Conservation (phyloP, 176 grass and related monocot genomes). For the Triticum dicoccoides region DNA sequence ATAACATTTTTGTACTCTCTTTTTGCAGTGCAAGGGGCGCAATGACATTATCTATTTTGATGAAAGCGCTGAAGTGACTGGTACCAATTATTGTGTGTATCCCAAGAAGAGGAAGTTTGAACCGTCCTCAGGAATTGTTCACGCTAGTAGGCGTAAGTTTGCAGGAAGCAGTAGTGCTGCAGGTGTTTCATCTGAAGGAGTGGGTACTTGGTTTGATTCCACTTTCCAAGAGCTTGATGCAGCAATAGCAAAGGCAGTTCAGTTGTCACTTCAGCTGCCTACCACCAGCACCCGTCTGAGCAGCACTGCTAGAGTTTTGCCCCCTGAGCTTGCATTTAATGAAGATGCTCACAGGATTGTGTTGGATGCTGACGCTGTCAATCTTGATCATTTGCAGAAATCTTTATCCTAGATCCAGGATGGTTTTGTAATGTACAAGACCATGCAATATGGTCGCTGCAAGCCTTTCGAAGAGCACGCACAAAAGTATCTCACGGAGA, state of each 20-base stretch:
- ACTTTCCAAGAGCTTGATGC: not conserved
- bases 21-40: too few species aligned
- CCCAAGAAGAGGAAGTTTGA: too few species aligned
- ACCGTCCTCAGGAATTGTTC: not conserved
- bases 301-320: not conserved
- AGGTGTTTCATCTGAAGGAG: not conserved
- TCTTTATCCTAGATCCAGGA: not conserved
- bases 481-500: not conserved
- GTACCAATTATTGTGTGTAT: too few species aligned
- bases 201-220: not conserved
- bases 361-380: not conserved
- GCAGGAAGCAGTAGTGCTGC: not conserved
- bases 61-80: too few species aligned
- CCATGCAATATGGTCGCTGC: not conserved
- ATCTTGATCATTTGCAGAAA: not conserved
- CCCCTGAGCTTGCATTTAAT: not conserved
- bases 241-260: not conserved
- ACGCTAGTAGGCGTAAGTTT: not conserved
- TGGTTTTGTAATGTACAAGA: not conserved
- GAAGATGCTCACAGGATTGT: not conserved
- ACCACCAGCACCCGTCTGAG: not conserved
- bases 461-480: not conserved
- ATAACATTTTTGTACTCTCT: too few species aligned
- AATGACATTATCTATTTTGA: too few species aligned
- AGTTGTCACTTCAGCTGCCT: not conserved